Percentiles rank a stretch among this genome's conserved stretches.
phyloP scores from a whole-genome alignment of 176 grass and related monocot genomes.

The Alopecurus myosuroides region DNA sequence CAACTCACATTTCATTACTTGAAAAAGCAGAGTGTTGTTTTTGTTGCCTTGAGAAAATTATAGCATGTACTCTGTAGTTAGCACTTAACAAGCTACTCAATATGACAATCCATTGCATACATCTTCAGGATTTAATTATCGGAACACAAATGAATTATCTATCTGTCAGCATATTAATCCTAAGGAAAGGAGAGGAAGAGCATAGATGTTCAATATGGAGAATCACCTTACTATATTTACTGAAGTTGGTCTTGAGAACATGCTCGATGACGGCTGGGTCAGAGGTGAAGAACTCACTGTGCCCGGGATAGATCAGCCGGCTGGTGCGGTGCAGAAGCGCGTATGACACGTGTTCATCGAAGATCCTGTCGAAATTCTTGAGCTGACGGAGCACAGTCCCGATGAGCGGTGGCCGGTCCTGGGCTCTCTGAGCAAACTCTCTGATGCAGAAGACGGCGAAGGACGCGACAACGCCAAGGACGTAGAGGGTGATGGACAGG shows the following conservation, averaged over 20 bases:
- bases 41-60: neutral
- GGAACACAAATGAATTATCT: neutral
- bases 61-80: neutral
- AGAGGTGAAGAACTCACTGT: conserved; percentile 26
- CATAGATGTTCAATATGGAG: neutral
- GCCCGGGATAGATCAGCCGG: conserved; percentile 28
- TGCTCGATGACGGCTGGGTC: conserved; percentile 48
- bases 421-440: conserved; percentile 9
- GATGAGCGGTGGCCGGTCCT: conserved; percentile 25
- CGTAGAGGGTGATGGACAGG: conserved; percentile 28
- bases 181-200: neutral
- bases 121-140: neutral
- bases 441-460: conserved; percentile 23
- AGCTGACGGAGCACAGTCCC: conserved; percentile 38
- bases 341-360: conserved; percentile 32
- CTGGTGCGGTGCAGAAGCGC: conserved; percentile 31
- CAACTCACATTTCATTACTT: neutral
- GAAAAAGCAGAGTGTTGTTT: neutral
- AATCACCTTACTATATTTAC: conserved; percentile 57
- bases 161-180: neutral
- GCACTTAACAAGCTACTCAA: neutral
- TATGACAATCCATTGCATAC: neutral
- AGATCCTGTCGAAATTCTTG: conserved; percentile 31
- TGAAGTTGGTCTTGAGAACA: conserved; percentile 53
- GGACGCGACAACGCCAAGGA: conserved; percentile 17